Conservation (phyloP, 176 grass and related monocot genomes). For the Alopecurus myosuroides region DNA sequence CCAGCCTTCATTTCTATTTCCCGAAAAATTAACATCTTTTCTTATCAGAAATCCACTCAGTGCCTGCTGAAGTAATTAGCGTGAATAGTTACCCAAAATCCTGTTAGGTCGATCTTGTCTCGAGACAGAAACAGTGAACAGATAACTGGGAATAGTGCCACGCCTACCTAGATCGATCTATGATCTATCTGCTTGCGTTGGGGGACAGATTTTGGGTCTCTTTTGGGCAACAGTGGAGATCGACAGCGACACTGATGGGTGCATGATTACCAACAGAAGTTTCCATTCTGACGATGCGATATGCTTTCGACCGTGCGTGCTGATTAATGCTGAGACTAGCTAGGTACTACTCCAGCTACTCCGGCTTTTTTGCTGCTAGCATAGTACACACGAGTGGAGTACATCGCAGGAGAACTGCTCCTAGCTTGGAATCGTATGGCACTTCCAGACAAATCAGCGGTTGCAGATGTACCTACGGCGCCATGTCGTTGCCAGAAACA, state of each 20-base stretch:
- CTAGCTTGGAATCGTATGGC: background rate
- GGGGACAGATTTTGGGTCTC: background rate
- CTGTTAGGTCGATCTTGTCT: background rate
- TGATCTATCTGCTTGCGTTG: background rate
- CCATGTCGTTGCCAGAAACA: background rate
- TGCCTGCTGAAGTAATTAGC: no score
- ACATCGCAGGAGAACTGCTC: background rate
- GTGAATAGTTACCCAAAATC: no score
- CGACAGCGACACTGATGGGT: background rate
- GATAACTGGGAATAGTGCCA: no score
- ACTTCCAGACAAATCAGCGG: background rate
- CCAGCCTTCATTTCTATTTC: no score
- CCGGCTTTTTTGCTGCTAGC: no score
- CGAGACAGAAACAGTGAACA: no score
- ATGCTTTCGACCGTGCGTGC: background rate
- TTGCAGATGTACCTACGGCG: background rate
- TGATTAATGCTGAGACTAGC: background rate
- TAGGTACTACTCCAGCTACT: no score
- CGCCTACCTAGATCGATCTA: conserved; percentile 13
- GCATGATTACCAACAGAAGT: background rate
- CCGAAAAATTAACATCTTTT: no score
- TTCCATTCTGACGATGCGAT: background rate
- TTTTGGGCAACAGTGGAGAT: background rate
- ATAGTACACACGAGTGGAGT: background rate
- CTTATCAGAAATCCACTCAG: no score